A percentile compares a stretch with the other conserved stretches of the same genome.
These are phyloP conservation scores for Aspergillus bertholletiae DNA, from an alignment of 495 filamentous ascomycete genomes.

Conservation along the genomic window DNA sequence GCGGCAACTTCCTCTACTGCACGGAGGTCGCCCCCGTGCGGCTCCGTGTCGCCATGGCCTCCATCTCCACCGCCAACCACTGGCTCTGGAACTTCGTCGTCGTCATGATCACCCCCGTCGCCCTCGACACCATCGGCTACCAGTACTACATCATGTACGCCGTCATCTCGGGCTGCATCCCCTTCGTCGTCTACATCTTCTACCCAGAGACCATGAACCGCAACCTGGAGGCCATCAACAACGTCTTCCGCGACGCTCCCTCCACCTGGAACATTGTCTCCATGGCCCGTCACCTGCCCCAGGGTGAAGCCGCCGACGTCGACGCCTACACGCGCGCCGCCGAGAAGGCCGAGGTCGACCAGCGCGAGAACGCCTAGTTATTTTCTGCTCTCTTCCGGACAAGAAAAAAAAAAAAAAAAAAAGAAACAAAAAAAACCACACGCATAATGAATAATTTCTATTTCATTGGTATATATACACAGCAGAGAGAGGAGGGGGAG, in stretches of 20 bases:
- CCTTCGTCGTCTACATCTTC: conserved; percentile 57
- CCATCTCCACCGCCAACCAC: conserved; percentile 39
- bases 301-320: conserved; percentile 22
- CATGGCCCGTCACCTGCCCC: conserved; percentile 28
- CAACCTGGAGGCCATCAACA: conserved; percentile 63
- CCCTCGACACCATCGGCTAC: conserved; percentile 32
- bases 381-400: neutral
- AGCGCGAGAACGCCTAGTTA: conserved; percentile 10
- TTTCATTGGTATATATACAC: neutral
- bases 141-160: conserved; percentile 38
- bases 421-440: neutral
- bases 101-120: conserved; percentile 54
- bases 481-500: too few relatives aligned
- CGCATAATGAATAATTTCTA: neutral
- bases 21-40: conserved; percentile 53
- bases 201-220: conserved; percentile 66
- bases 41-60: conserved; percentile 50
- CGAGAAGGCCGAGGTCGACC: conserved; percentile 10
- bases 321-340: neutral
- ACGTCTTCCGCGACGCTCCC: conserved; percentile 57
- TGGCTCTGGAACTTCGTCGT: conserved; percentile 57
- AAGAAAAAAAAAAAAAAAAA: too few relatives aligned
- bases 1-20: conserved; percentile 55
- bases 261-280: conserved; percentile 29
- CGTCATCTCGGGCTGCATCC: conserved; percentile 30